Conservation (phyloP, 192 early-diverging fungal genomes). For the Coemansia sp. region DNA sequence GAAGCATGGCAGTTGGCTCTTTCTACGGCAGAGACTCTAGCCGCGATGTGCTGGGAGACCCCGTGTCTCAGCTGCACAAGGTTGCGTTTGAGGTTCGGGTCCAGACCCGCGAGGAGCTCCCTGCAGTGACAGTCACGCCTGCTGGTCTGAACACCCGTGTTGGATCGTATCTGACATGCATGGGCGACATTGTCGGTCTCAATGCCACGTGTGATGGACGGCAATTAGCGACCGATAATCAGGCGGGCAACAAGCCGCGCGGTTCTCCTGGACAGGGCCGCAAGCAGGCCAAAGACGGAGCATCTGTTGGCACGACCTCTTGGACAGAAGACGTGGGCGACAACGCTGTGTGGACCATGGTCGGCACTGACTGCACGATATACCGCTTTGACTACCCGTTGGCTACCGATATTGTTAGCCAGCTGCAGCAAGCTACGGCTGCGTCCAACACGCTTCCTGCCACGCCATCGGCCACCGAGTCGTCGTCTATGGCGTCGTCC, state of each 20-base stretch:
- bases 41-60: constrained; percentile 73
- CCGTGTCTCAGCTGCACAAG: constrained; percentile 89
- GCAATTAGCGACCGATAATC: constrained; percentile 25
- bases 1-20: constrained; percentile 72
- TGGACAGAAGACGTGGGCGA: constrained; percentile 86
- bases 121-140: constrained; percentile 47
- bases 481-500: constrained; percentile 14
- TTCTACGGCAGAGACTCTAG: constrained; percentile 44
- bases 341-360: constrained; percentile 90
- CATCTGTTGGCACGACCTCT: constrained; percentile 54
- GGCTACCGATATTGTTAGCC: constrained; percentile 18
- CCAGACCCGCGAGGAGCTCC: constrained; percentile 47
- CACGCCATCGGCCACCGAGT: neutral
- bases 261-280: constrained; percentile 32
- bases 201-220: constrained; percentile 55
- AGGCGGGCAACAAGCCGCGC: constrained; percentile 13
- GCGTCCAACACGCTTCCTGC: constrained; percentile 7
- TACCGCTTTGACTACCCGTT: constrained; percentile 50
- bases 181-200: constrained; percentile 78
- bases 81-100: constrained; percentile 78
- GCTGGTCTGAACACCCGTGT: constrained; percentile 44
- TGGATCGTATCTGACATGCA: constrained; percentile 67
- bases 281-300: constrained; percentile 40
- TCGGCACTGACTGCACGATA: constrained; percentile 70
- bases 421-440: constrained; percentile 16